Evolutionary conservation across 169 alveolate species (phyloP).

Genomic region (Perkinsus chesapeaki): DNA sequence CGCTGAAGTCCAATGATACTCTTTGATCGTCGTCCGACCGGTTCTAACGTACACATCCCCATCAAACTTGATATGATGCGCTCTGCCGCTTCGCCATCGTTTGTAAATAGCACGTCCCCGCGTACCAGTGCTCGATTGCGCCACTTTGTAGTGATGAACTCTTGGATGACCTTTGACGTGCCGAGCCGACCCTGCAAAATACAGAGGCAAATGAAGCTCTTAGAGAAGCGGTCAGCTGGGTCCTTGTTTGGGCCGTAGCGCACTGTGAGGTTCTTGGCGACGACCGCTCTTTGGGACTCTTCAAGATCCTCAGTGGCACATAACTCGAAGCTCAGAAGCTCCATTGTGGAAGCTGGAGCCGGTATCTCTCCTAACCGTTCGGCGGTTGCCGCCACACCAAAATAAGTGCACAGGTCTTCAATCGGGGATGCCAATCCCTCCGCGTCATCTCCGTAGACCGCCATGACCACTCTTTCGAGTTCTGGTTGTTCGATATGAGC

Average conservation of each 20-base stretch:
- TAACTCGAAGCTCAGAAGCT: neutral
- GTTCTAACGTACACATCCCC: neutral
- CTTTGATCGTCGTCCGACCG: neutral
- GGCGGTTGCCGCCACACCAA: neutral
- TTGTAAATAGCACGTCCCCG: neutral
- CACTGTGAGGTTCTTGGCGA: neutral
- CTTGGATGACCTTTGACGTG: neutral
- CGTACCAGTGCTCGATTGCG: neutral
- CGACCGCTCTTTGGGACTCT: neutral
- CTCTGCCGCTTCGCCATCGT: neutral
- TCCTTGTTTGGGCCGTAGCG: neutral
- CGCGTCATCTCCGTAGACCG: neutral
- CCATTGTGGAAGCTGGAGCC: neutral
- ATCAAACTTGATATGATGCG: neutral
- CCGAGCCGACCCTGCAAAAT: neutral
- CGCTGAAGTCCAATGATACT: neutral
- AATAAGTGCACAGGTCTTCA: neutral
- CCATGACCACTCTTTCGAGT: neutral
- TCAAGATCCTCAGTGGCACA: neutral
- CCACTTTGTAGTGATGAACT: neutral
- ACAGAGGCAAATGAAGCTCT: neutral
- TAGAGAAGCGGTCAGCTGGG: neutral
- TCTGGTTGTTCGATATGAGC: neutral
- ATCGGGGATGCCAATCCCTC: neutral
- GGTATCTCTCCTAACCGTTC: neutral